Evolutionary conservation across 768 basidiomycete species (phyloP).

Genomic region (Russula ochroleuca): DNA sequence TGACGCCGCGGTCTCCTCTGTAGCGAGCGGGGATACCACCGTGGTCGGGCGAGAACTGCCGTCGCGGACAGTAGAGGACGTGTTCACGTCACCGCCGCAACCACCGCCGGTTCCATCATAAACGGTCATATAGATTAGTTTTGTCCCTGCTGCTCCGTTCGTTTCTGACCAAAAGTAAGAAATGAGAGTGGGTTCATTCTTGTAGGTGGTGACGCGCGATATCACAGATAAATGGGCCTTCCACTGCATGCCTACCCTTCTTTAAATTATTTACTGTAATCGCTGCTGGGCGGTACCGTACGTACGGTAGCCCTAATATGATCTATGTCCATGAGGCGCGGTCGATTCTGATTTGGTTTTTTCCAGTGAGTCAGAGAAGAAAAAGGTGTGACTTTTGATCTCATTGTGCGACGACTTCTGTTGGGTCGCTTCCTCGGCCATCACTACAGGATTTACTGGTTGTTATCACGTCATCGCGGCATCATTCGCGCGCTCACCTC

Average conservation of each 20-base stretch:
- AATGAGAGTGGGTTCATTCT: background rate
- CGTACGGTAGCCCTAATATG: no score
- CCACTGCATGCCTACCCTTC: no score
- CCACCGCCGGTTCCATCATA: background rate
- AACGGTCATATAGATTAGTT: background rate
- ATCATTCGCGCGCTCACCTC: no score
- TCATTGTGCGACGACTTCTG: no score
- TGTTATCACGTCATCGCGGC: no score
- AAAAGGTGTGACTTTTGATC: no score
- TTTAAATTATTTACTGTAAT: background rate
- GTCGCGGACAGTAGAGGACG: background rate
- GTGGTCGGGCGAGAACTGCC: background rate
- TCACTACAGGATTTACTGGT: no score
- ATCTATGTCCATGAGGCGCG: no score
- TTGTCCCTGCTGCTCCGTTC: background rate
- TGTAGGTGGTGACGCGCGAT: background rate
- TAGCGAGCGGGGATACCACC: background rate
- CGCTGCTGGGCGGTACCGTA: background rate
- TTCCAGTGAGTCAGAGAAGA: no score
- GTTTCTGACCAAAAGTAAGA: background rate
- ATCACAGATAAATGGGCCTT: background rate
- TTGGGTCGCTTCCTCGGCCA: no score
- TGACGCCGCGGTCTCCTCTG: background rate
- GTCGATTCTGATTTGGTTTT: no score
- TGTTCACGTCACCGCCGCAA: constrained; percentile 4